Evolutionary conservation across 2,329 filamentous ascomycete species (phyloP).

Genomic region (Chrysoporthe deuterocubensis): DNA sequence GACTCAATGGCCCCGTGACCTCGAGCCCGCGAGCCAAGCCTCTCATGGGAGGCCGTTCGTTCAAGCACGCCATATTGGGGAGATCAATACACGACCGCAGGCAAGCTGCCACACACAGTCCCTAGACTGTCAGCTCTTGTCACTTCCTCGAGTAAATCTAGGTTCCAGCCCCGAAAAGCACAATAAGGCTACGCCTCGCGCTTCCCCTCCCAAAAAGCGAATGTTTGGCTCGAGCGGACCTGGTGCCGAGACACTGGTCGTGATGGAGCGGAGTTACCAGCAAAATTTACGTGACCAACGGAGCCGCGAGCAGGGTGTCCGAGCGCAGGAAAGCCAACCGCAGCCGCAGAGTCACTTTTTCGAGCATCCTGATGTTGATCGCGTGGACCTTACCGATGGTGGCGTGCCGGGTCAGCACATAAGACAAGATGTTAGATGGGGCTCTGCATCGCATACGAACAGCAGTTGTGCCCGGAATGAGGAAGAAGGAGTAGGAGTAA

Average conservation of each 20-base stretch:
- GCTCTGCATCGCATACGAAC: background rate
- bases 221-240: slow-evolving; percentile 40
- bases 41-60: background rate
- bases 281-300: slow-evolving; percentile 34
- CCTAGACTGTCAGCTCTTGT: background rate
- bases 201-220: slow-evolving; percentile 36
- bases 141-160: background rate
- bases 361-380: background rate
- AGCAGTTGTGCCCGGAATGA: background rate
- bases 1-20: background rate
- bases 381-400: slow-evolving; percentile 7
- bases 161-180: background rate
- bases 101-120: background rate
- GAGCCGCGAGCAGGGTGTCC: slow-evolving; percentile 24
- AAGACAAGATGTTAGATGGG: background rate
- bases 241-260: slow-evolving; percentile 35
- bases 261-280: slow-evolving; percentile 37
- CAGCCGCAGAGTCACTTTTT: background rate
- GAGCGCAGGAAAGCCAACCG: background rate
- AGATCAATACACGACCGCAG: background rate
- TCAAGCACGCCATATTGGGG: background rate
- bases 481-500: background rate
- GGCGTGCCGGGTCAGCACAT: background rate
- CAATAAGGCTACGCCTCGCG: background rate
- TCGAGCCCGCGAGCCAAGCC: background rate